Evolutionary conservation across 2,329 filamentous ascomycete species (phyloP).

Genomic region (Drechslera avenae): DNA sequence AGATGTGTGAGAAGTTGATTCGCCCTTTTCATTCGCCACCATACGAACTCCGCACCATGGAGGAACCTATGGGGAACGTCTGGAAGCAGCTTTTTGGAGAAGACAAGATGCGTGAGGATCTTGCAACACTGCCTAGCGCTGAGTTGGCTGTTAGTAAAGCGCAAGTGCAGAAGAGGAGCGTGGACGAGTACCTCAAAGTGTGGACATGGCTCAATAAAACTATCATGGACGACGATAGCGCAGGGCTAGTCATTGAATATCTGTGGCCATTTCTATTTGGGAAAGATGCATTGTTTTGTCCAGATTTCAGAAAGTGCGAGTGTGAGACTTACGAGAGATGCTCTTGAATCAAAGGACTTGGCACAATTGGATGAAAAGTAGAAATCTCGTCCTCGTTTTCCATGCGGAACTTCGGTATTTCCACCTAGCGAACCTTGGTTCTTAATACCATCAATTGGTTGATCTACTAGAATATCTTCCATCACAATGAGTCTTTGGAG

Average conservation of each 20-base stretch:
- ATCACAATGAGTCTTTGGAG: too few relatives aligned
- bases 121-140: slow-evolving; percentile 54
- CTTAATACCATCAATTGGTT: too few relatives aligned
- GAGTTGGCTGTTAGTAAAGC: slow-evolving; percentile 43
- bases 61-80: slow-evolving; percentile 38
- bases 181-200: slow-evolving; percentile 37
- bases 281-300: slow-evolving; percentile 31
- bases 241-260: slow-evolving; percentile 32
- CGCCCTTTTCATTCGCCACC: slow-evolving; percentile 35
- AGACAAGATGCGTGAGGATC: slow-evolving; percentile 43
- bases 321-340: slow-evolving; percentile 34
- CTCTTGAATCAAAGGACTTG: too few relatives aligned
- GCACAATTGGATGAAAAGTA: too few relatives aligned
- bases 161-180: slow-evolving; percentile 32
- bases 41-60: slow-evolving; percentile 25
- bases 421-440: too few relatives aligned
- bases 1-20: slow-evolving; percentile 46
- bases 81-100: slow-evolving; percentile 54
- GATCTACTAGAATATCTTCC: too few relatives aligned
- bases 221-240: slow-evolving; percentile 33
- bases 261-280: slow-evolving; percentile 38
- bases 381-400: too few relatives aligned
- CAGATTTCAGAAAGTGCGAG: slow-evolving; percentile 26
- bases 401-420: too few relatives aligned
- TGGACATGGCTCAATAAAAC: slow-evolving; percentile 35